phyloP scores from a whole-genome alignment of 257 asterid genomes.

The Anisodus tanguticus region DNA sequence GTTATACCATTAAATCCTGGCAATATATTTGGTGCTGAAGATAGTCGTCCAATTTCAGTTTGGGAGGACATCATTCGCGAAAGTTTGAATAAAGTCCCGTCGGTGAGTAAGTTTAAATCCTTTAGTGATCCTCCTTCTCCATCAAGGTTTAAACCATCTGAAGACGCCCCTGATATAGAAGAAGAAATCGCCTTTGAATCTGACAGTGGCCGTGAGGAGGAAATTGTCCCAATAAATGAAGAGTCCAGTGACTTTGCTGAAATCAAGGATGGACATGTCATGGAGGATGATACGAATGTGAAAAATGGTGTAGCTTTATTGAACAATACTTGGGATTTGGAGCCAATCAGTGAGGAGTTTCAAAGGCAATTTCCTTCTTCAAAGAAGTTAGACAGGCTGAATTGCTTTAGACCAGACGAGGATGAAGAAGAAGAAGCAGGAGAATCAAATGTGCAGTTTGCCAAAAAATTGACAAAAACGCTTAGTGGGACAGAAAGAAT shows the following conservation, averaged over 20 bases:
- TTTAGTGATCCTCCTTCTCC: slow-evolving; percentile 91
- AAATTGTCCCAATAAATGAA: slow-evolving; percentile 66
- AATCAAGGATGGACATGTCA: slow-evolving; percentile 34
- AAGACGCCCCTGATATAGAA: slow-evolving; percentile 61
- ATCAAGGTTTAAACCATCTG: slow-evolving; percentile 76
- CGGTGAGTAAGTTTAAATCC: slow-evolving; percentile 66
- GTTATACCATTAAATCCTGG: slow-evolving; percentile 94
- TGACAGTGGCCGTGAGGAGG: slow-evolving; percentile 83
- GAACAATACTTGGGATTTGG: slow-evolving; percentile 27
- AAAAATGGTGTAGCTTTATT: slow-evolving; percentile 37
- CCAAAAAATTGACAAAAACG: slow-evolving; percentile 50
- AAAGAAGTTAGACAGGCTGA: slow-evolving; percentile 54
- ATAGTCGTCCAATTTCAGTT: slow-evolving; percentile 74
- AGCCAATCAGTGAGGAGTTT: slow-evolving; percentile 40
- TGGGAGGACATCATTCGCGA: slow-evolving; percentile 94
- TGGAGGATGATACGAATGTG: slow-evolving; percentile 28
- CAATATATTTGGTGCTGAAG: slow-evolving; percentile 92
- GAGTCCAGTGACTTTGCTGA: slow-evolving; percentile 48
- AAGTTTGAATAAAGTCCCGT: slow-evolving; percentile 68
- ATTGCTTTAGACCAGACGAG: slow-evolving; percentile 57
- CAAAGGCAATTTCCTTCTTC: slow-evolving; percentile 56
- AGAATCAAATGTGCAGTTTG: slow-evolving; percentile 40
- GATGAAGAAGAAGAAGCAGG: slow-evolving; percentile 52
- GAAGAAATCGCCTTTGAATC: slow-evolving; percentile 70
- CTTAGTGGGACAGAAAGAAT: slow-evolving; percentile 76